Conservation (phyloP, 2,329 filamentous ascomycete genomes). For the Aspergillus arachidicola region DNA sequence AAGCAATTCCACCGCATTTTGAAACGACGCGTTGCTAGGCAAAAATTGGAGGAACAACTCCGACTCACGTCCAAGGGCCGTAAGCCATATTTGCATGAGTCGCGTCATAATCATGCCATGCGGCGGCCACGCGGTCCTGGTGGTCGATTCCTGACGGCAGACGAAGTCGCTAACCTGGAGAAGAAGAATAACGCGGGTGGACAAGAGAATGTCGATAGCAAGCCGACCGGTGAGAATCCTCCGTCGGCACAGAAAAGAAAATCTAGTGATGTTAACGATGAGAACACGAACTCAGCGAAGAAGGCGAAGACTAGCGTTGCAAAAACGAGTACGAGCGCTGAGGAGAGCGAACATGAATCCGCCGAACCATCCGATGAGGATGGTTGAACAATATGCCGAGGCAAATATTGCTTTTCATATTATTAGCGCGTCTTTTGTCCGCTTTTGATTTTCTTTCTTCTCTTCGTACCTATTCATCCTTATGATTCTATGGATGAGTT, state of each 20-base stretch:
- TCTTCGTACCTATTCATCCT: constrained; percentile 25
- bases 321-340: constrained; percentile 50
- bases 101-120: constrained; percentile 98
- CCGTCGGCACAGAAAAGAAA: constrained; percentile 54
- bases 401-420: neutral
- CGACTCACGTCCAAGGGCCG: constrained; percentile 91
- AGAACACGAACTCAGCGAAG: constrained; percentile 47
- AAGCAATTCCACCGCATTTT: constrained; percentile 98
- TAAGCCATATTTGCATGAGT: constrained; percentile 97
- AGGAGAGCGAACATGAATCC: constrained; percentile 56
- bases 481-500: constrained; percentile 35
- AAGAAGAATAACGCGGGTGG: constrained; percentile 54
- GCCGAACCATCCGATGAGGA: constrained; percentile 54
- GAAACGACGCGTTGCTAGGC: constrained; percentile 88
- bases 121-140: constrained; percentile 89
- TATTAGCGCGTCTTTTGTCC: neutral
- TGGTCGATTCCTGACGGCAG: constrained; percentile 92
- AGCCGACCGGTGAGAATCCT: constrained; percentile 35
- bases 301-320: constrained; percentile 51
- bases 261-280: constrained; percentile 50
- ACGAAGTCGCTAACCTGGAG: constrained; percentile 91
- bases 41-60: constrained; percentile 89
- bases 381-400: constrained; percentile 35
- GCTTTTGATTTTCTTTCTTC: constrained; percentile 12
- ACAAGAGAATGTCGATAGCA: constrained; percentile 37